Percentiles rank a stretch among this genome's conserved stretches.
phyloP scores from a whole-genome alignment of 768 basidiomycete species.

The Lactifluus hygrophoroides region DNA sequence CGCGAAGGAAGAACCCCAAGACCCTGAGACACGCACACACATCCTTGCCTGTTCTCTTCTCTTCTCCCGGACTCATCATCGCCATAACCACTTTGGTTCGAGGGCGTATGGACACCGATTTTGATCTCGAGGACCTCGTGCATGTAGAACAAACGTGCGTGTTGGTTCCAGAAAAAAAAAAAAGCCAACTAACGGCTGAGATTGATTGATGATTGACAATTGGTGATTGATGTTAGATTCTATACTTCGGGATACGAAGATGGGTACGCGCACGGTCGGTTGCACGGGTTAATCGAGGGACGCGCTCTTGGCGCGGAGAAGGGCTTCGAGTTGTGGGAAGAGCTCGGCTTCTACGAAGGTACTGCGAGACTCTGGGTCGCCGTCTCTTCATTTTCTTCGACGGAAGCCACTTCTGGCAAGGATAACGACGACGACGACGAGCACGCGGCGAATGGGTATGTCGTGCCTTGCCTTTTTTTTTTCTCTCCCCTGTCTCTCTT shows the following conservation, averaged over 20 bases:
- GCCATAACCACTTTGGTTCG: background rate
- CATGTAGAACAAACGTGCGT: slow-evolving; percentile 28
- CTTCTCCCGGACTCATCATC: background rate
- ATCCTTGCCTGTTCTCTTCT: background rate
- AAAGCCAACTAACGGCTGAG: too few relatives aligned
- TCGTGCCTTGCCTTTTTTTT: too few relatives aligned
- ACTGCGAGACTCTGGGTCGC: slow-evolving; percentile 65
- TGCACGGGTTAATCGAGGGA: slow-evolving; percentile 89
- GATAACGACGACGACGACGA: too few relatives aligned
- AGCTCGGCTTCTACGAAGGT: slow-evolving; percentile 89
- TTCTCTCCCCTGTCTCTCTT: too few relatives aligned
- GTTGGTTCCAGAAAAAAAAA: too few relatives aligned
- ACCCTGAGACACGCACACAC: too few relatives aligned
- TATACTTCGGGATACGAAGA: slow-evolving; percentile 70
- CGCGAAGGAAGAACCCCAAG: slow-evolving; percentile 5
- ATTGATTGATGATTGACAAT: too few relatives aligned
- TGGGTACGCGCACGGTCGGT: slow-evolving; percentile 76
- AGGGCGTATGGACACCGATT: slow-evolving; percentile 1
- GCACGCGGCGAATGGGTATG: slow-evolving; percentile 43
- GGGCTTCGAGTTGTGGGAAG: slow-evolving; percentile 95
- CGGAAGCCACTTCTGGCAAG: too few relatives aligned
- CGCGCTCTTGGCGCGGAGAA: slow-evolving; percentile 82
- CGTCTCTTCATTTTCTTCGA: slow-evolving; percentile 29
- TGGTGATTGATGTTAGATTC: too few relatives aligned
- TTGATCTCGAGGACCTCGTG: slow-evolving; percentile 26